Evolutionary conservation across 805 yeast species (phyloP), one percentile per base, ranked within the genome.

Genomic region (Tetrapisispora namnaoensis): DNA sequence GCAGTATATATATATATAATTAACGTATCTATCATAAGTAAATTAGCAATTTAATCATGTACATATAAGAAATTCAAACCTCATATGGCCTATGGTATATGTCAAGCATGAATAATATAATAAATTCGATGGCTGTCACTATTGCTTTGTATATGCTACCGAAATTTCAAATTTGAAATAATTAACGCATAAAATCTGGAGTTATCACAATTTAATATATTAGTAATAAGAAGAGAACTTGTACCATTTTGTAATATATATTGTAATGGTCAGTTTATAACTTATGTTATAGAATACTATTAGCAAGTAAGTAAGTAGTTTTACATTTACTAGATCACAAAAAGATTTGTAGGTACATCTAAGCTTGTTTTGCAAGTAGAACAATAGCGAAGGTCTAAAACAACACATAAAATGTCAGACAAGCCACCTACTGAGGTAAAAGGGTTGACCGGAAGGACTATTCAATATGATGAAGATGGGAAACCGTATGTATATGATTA

Each of bases 381-480:
- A n/a, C n/a, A n/a, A n/a, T n/a, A n/a, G n/a, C n/a, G n/a, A n/a
- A n/a, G n/a, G n/a, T n/a, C n/a, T n/a, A n/a, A n/a, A n/a, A n/a
- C n/a, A n/a, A n/a, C n/a, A n/a, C n/a, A n/a, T 21, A 22, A 34
- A 20, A 46, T 39, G 44, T 22, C 48, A n/a, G 40, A 36, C 2
- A 47, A 44, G 3, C 61, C 54, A 54, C 81, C 83, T 0, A 72
- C 28, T 11, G 37, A 24, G 9, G 8, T 56, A 13, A 55, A 72
- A 44, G 87, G 87, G 0, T 70, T 76, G 2, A 62, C 76, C 21
- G 95, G 95, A 0, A 72, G 83, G 43, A 79, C 77, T 55, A 82
- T 88, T 50, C 67, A 87, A 21, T 63, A 86, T 49, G 96, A 86
- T 60, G 82, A 86, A 62, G 83, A 91, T 66, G 98, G 98, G 1